Evolutionary conservation across 2,329 filamentous ascomycete genomes (phyloP).

Genomic region (Alternaria brassicicola): DNA sequence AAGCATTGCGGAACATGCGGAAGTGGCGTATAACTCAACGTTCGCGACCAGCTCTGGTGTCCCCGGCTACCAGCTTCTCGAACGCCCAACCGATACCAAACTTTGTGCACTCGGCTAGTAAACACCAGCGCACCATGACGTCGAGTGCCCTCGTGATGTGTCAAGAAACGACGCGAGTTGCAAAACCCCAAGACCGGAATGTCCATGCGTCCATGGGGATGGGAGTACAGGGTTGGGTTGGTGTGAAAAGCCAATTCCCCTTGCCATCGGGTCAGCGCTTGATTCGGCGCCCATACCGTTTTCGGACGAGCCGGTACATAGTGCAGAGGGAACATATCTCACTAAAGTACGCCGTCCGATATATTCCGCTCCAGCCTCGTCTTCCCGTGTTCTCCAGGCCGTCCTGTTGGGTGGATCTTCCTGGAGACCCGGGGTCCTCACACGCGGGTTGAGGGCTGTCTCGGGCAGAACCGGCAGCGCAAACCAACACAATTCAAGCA

Average conservation of each 20-base stretch:
- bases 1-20: slow-evolving; percentile 8
- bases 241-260: not conserved
- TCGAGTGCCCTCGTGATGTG: slow-evolving; percentile 1
- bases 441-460: not conserved
- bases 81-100: not conserved
- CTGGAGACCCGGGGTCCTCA: not conserved
- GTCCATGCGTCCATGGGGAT: slow-evolving; percentile 7
- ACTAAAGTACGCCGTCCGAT: slow-evolving; percentile 15
- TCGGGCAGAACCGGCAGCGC: slow-evolving; percentile 2
- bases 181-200: not conserved
- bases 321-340: slow-evolving; percentile 6
- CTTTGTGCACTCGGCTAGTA: not conserved
- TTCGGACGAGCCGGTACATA: slow-evolving; percentile 1
- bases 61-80: not conserved
- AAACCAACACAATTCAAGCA: not conserved
- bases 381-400: slow-evolving; percentile 4
- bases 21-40: slow-evolving; percentile 6
- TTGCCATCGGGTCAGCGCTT: not conserved
- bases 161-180: slow-evolving; percentile 11
- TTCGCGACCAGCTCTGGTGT: not conserved
- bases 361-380: slow-evolving; percentile 4
- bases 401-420: not conserved
- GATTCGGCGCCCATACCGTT: slow-evolving; percentile 9
- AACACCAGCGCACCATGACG: slow-evolving; percentile 3
- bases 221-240: slow-evolving; percentile 3